Base-by-base conservation (phyloP, 2,329 filamentous ascomycete species). In the Botrytis fragariae region DNA sequence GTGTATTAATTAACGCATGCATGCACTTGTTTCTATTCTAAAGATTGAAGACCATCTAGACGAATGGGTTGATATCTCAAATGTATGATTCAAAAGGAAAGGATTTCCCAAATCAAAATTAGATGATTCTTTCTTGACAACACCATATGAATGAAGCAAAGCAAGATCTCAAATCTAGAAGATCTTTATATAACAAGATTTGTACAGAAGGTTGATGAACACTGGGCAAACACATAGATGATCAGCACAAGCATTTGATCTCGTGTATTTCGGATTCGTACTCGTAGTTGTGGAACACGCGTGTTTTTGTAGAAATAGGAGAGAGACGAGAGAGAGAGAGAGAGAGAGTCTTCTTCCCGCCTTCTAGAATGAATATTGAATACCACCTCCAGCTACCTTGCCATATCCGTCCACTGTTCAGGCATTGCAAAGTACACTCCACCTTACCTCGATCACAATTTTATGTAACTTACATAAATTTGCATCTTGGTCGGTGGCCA, bases 221-320 rank as follows among this genome's bases (percentile, higher is more conserved):
- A 32, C 10, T 18, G 48, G 25, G 25, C 48, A 25, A 51, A 22
- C 22, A 51, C 12, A 8, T 22, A 45, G 44, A 45, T 32, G 62
- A 64, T 64, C 42, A 64, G 62, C 62, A 64, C 39, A 45, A 64
- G 62, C 62, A 64, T n/a, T 22, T 60, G 8, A 35, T 5, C 29
- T 60, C 22, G 51, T 18, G 16, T 32, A 29, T 14, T 18, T 29
- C n/a, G n/a, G 14, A 57, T 57, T 57, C 51, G 51, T 57, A 9
- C 51, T 57, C 14, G n/a, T 29, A 57, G 51, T 29, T 29, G 51
- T 57, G 51, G n/a, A 57, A 8, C 51, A 29, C 14, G 7, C 1
- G 25, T 54, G 51, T 54, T 29, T n/a, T 29, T 54, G 12, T 54
- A 29, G n/a, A 54, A 4, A 35, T 22, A 44, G 39, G 39, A 25